Conservation (phyloP, 2,329 filamentous ascomycete genomes). For the Pochonia chlamydosporia region DNA sequence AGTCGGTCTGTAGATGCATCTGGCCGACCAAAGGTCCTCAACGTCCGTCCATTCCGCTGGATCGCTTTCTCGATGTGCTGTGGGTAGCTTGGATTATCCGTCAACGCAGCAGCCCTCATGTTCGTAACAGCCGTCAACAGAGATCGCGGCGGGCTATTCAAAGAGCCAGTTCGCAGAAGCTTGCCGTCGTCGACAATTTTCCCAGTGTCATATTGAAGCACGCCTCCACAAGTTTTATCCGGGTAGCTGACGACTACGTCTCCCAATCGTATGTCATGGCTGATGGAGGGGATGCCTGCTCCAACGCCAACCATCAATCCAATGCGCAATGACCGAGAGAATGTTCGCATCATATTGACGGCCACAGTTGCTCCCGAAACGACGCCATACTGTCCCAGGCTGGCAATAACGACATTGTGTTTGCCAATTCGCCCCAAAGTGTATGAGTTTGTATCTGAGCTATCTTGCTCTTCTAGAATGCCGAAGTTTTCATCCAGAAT, state of each 20-base stretch:
- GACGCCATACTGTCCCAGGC: background rate
- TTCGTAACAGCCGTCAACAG: background rate
- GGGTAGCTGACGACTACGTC: no score
- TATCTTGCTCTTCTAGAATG: background rate
- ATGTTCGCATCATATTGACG: slow-evolving; percentile 1
- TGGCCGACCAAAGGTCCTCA: background rate
- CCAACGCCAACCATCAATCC: background rate
- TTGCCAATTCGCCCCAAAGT: background rate
- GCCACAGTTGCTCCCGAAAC: background rate
- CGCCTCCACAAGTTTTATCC: no score
- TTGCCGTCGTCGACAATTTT: background rate
- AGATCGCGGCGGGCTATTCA: background rate
- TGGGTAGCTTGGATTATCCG: background rate
- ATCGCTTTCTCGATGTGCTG: background rate
- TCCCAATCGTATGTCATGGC: no score
- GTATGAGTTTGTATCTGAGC: background rate
- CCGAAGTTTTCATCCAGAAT: no score
- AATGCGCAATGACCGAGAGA: background rate
- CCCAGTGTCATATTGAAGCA: background rate
- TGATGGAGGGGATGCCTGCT: background rate
- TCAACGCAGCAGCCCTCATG: background rate
- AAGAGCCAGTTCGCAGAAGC: background rate
- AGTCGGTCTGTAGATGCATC: background rate
- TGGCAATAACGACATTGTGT: background rate
- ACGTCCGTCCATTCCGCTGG: background rate